Conservation (phyloP, 2,329 filamentous ascomycete genomes). For the Drechmeria coniospora region DNA sequence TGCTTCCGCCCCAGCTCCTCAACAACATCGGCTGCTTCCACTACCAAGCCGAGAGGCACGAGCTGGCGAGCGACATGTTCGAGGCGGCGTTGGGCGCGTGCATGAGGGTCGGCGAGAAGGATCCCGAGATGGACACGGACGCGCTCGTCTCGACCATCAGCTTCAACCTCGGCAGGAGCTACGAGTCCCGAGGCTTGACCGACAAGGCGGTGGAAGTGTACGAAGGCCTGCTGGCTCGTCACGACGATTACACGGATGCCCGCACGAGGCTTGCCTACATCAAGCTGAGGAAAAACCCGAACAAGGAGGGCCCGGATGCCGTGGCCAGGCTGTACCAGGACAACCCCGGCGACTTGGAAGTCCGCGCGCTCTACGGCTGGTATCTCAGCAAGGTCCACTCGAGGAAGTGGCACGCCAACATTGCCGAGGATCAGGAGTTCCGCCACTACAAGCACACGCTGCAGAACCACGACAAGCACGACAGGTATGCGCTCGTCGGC, state of each 20-base stretch:
- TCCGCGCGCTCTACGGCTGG: conserved; percentile 88
- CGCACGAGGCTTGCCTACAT: conserved; percentile 82
- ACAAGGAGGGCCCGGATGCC: conserved; percentile 72
- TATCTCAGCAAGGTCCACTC: conserved; percentile 69
- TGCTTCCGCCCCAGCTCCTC: conserved; percentile 74
- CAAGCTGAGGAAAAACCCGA: conserved; percentile 62
- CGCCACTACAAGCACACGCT: conserved; percentile 93
- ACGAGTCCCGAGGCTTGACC: conserved; percentile 67
- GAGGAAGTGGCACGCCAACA: conserved; percentile 65
- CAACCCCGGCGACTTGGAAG: conserved; percentile 74
- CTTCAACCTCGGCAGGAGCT: conserved; percentile 88
- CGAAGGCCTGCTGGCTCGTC: conserved; percentile 67
- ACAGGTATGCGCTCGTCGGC: conserved; percentile 86
- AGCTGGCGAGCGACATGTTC: conserved; percentile 71
- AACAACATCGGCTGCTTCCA: conserved; percentile 98
- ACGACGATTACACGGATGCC: conserved; percentile 86
- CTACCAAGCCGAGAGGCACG: conserved; percentile 72
- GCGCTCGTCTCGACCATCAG: conserved; percentile 90
- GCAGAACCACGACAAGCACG: conserved; percentile 90
- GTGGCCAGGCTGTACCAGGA: conserved; percentile 76
- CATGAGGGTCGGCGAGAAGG: conserved; percentile 62
- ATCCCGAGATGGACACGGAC: conserved; percentile 68
- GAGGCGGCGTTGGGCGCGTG: conserved; percentile 84
- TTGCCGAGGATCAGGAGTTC: conserved; percentile 81
- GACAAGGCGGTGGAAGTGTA: conserved; percentile 83